Conservation (phyloP, 345 rosid genomes). For the Hypericum androsaemum region DNA sequence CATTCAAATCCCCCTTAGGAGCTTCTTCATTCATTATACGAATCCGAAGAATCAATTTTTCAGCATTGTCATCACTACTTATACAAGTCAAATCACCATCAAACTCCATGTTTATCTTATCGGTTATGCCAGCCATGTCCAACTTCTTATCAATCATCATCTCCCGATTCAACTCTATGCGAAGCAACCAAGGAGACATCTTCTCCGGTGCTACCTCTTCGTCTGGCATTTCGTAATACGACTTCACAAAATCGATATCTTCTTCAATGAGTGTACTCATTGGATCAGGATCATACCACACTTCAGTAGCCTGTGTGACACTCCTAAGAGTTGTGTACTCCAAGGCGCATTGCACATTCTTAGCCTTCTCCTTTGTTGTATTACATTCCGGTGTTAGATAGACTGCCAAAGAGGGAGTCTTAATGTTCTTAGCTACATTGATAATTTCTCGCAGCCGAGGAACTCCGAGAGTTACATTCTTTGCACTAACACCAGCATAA, state of each 20-base stretch:
- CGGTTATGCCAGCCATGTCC: conserved; percentile 93
- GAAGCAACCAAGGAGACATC: conserved; percentile 96
- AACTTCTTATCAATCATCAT: conserved; percentile 98
- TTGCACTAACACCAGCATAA: conserved; percentile 99
- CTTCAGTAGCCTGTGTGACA: conserved; percentile 93
- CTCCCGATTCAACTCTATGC: conserved; percentile 92
- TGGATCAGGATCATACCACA: conserved; percentile 98
- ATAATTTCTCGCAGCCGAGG: conserved; percentile 94
- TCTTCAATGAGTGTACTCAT: conserved; percentile 84
- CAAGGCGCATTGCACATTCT: conserved; percentile 90
- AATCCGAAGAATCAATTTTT: conserved; percentile 78
- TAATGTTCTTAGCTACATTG: conserved; percentile 88
- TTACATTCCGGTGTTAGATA: conserved; percentile 62
- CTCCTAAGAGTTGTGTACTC: conserved; percentile 96
- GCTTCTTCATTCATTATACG: conserved; percentile 97
- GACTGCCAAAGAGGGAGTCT: conserved; percentile 90
- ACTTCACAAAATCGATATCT: conserved; percentile 84
- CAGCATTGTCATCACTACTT: conserved; percentile 91
- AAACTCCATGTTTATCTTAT: conserved; percentile 88
- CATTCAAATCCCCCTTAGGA: conserved; percentile 70
- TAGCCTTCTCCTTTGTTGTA: conserved; percentile 84
- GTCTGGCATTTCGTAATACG: conserved; percentile 98
- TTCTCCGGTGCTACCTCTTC: conserved; percentile 90
- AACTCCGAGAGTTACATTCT: conserved; percentile 97
- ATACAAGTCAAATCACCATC: conserved; percentile 89